phyloP scores from a whole-genome alignment of 768 basidiomycete species.

The Coprinopsis sp. region DNA sequence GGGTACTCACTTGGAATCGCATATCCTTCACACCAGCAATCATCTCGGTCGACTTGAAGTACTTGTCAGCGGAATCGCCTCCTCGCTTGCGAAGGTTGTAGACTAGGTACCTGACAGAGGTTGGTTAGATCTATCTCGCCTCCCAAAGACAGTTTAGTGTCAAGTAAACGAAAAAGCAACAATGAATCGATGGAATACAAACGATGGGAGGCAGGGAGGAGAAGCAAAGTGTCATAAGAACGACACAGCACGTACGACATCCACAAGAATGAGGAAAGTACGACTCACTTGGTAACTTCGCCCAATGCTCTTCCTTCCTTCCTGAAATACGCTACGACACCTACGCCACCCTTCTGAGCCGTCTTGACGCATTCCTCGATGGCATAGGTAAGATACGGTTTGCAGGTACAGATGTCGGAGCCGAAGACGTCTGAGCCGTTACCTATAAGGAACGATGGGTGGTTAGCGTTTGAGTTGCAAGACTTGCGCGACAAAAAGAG shows the following conservation, averaged over 20 bases:
- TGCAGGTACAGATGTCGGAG: slow-evolving; percentile 89
- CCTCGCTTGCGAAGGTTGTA: slow-evolving; percentile 96
- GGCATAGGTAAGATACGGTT: slow-evolving; percentile 87
- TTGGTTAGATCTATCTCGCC: no score
- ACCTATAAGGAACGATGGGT: slow-evolving; percentile 34
- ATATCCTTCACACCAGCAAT: slow-evolving; percentile 95
- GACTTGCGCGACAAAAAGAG: not conserved
- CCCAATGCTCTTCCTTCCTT: slow-evolving; percentile 92
- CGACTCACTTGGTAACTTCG: slow-evolving; percentile 80
- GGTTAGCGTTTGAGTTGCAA: not conserved
- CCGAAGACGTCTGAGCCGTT: slow-evolving; percentile 97
- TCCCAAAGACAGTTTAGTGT: no score
- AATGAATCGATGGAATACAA: not conserved
- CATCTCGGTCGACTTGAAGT: slow-evolving; percentile 90
- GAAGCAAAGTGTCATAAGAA: not conserved
- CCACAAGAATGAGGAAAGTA: not conserved
- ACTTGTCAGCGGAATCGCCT: slow-evolving; percentile 88
- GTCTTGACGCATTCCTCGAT: slow-evolving; percentile 90
- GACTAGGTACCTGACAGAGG: slow-evolving; percentile 68
- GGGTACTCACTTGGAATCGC: slow-evolving; percentile 94
- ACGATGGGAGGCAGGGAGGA: not conserved
- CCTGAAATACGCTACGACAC: slow-evolving; percentile 90
- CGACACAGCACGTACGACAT: not conserved
- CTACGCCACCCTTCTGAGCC: slow-evolving; percentile 69
- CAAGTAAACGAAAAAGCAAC: not conserved